Evolutionary conservation across 2,329 filamentous ascomycete species (phyloP).

Genomic region (Daldinia eschscholtzii): DNA sequence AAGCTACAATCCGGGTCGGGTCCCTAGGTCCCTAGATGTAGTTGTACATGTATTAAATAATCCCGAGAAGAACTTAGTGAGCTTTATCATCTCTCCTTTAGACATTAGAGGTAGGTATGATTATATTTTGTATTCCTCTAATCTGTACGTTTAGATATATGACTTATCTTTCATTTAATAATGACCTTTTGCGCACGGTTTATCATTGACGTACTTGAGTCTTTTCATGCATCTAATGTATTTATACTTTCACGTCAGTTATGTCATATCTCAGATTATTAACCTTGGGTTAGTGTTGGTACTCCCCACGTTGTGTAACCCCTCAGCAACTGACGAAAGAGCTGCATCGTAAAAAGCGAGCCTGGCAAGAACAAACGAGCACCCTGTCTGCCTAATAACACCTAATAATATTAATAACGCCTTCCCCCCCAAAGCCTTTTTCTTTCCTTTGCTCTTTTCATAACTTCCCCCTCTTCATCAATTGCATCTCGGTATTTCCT

Average conservation of each 20-base stretch:
- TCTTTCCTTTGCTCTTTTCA: background rate
- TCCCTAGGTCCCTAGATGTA: too few relatives aligned
- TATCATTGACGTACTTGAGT: too few relatives aligned
- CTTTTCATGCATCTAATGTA: background rate
- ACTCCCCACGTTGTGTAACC: constrained; percentile 3
- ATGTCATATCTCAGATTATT: constrained; percentile 12
- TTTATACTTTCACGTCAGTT: background rate
- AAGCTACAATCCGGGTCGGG: too few relatives aligned
- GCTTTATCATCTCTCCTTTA: too few relatives aligned
- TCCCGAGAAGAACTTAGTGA: too few relatives aligned
- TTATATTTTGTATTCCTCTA: too few relatives aligned
- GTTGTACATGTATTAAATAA: too few relatives aligned
- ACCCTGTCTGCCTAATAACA: constrained; percentile 3
- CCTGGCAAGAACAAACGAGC: constrained; percentile 7
- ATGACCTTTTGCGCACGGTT: too few relatives aligned
- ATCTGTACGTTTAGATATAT: too few relatives aligned
- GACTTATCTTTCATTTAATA: too few relatives aligned
- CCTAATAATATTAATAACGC: background rate
- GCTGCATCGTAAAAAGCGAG: background rate
- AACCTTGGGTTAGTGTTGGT: background rate
- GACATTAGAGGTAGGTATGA: too few relatives aligned
- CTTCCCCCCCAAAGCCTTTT: background rate
- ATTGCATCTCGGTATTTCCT: background rate
- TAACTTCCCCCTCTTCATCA: background rate
- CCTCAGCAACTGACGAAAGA: background rate